These are phyloP conservation scores for Fusarium nurragi DNA, from an alignment of 2,329 filamentous ascomycete genomes.

Conservation along the genomic window DNA sequence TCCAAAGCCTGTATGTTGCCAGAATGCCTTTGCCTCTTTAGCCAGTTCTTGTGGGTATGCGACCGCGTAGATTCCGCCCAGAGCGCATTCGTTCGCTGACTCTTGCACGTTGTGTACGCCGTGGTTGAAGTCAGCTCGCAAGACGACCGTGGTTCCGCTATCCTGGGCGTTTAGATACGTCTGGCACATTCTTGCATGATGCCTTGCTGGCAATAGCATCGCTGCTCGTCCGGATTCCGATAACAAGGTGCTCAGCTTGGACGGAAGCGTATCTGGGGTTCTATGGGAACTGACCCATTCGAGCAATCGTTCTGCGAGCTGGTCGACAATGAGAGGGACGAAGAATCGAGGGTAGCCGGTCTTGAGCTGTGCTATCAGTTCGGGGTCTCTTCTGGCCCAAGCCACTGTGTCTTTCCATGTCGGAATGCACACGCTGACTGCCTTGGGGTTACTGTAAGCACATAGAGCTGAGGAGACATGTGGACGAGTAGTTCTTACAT, in stretches of 20 bases:
- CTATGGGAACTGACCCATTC: slow-evolving; percentile 12
- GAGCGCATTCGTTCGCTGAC: background rate
- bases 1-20: slow-evolving; percentile 46
- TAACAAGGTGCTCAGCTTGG: background rate
- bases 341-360: slow-evolving; percentile 46
- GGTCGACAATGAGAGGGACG: slow-evolving; percentile 36
- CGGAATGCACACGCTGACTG: slow-evolving; percentile 47
- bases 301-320: slow-evolving; percentile 34
- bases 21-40: slow-evolving; percentile 43
- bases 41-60: slow-evolving; percentile 25
- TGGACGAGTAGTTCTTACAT: slow-evolving; percentile 31
- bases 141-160: background rate
- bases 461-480: background rate
- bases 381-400: slow-evolving; percentile 39
- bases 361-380: slow-evolving; percentile 35
- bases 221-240: background rate
- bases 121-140: slow-evolving; percentile 26
- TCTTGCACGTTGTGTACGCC: background rate
- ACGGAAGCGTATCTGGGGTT: background rate
- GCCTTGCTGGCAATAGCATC: slow-evolving; percentile 27
- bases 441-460: slow-evolving; percentile 25
- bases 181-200: slow-evolving; percentile 26
- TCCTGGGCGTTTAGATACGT: slow-evolving; percentile 26
- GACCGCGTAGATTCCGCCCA: slow-evolving; percentile 27
- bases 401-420: slow-evolving; percentile 42